Evolutionary conservation across 2,329 filamentous ascomycete genomes (phyloP).

Genomic region (Xenosphaeropsis pyriputrescens): DNA sequence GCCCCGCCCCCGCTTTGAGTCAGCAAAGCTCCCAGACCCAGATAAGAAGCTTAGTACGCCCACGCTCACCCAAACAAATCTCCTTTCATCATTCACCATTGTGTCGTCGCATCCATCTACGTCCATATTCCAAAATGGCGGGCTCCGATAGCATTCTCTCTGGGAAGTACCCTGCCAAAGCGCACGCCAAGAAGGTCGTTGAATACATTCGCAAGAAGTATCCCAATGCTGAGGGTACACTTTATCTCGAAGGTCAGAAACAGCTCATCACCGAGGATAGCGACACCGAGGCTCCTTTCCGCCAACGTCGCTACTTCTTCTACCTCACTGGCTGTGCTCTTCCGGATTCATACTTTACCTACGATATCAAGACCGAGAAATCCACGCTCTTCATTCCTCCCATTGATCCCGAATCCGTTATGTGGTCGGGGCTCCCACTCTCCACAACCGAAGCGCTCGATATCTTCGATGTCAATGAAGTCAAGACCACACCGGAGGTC

Average conservation of each 20-base stretch:
- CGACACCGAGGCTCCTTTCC: slow-evolving; percentile 27
- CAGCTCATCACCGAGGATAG: slow-evolving; percentile 78
- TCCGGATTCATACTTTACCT: slow-evolving; percentile 66
- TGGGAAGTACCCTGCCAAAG: slow-evolving; percentile 70
- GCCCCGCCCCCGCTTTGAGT: no score
- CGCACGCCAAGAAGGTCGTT: slow-evolving; percentile 72
- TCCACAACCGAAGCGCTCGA: slow-evolving; percentile 59
- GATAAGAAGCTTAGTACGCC: no score
- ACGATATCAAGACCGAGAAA: slow-evolving; percentile 59
- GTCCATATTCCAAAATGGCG: slow-evolving; percentile 6
- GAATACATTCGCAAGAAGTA: slow-evolving; percentile 57
- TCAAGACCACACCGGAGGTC: slow-evolving; percentile 57
- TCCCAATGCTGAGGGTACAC: slow-evolving; percentile 50
- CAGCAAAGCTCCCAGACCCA: no score
- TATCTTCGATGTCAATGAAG: slow-evolving; percentile 70
- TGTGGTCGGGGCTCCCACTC: slow-evolving; percentile 84
- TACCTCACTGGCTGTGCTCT: slow-evolving; percentile 79
- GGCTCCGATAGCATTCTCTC: slow-evolving; percentile 27
- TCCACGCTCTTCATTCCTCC: slow-evolving; percentile 86
- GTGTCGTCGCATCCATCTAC: no score
- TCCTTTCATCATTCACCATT: no score
- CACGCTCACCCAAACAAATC: no score
- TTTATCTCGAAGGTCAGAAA: slow-evolving; percentile 81
- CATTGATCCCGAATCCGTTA: slow-evolving; percentile 73
- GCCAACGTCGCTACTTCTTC: slow-evolving; percentile 86